Evolutionary conservation across 352 stramenopile species (phyloP).

Genomic region (Phytophthora pini): DNA sequence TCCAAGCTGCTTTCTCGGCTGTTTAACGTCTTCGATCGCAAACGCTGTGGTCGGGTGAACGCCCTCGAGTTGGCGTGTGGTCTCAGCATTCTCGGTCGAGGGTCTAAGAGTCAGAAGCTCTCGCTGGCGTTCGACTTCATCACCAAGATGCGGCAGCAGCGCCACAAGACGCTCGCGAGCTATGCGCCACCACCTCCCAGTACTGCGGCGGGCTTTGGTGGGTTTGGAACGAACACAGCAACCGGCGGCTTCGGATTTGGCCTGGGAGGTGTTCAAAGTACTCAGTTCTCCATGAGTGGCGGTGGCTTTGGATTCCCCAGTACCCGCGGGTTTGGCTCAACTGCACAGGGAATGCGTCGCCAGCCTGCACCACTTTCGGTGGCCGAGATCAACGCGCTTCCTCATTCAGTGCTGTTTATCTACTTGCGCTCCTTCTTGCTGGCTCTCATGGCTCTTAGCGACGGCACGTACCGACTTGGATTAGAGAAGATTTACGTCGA

Average conservation of each 20-base stretch:
- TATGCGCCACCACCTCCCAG: constrained; percentile 54
- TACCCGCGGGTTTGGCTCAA: constrained; percentile 50
- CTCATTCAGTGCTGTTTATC: constrained; percentile 85
- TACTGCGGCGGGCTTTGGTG: constrained; percentile 29
- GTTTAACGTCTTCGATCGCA: constrained; percentile 89
- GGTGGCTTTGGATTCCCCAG: constrained; percentile 65
- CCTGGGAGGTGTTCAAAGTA: constrained; percentile 46
- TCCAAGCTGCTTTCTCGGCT: constrained; percentile 85
- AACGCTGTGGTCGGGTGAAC: constrained; percentile 81
- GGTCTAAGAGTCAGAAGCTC: constrained; percentile 89
- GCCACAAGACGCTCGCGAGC: constrained; percentile 72
- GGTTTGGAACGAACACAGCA: constrained; percentile 32
- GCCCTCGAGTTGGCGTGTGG: constrained; percentile 86
- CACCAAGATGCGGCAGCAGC: constrained; percentile 82
- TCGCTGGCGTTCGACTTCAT: constrained; percentile 89
- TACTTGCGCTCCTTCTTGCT: constrained; percentile 88
- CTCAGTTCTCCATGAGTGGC: constrained; percentile 54
- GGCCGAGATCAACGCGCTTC: constrained; percentile 67
- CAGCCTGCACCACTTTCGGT: constrained; percentile 37
- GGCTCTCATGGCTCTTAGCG: constrained; percentile 86
- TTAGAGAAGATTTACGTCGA: constrained; percentile 90
- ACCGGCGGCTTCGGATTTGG: constrained; percentile 46
- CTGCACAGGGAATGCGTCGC: constrained; percentile 35
- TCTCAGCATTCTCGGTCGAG: constrained; percentile 84
- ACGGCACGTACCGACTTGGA: constrained; percentile 80